Evolutionary conservation across 2,329 filamentous ascomycete genomes (phyloP).

Genomic region (Claviceps digitariae): DNA sequence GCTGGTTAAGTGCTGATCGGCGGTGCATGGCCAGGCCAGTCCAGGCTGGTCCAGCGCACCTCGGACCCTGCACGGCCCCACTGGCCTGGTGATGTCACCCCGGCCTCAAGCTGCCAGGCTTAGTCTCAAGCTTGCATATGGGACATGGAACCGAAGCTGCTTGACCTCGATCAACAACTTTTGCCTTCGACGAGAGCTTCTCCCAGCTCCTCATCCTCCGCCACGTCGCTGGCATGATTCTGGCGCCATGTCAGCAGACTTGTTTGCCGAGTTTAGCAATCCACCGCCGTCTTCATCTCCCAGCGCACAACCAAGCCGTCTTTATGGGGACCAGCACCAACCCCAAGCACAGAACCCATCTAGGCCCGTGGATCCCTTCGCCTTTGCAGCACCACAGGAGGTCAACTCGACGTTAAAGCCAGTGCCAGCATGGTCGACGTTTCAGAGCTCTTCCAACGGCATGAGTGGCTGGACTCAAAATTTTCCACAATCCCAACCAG

Average conservation of each 20-base stretch:
- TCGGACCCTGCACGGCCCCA: background rate
- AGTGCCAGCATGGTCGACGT: constrained; percentile 19
- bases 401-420: constrained; percentile 8
- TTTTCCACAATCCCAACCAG: background rate
- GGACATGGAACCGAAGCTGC: background rate
- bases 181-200: background rate
- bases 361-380: constrained; percentile 13
- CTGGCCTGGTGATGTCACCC: no score
- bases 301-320: constrained; percentile 6
- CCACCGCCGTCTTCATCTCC: constrained; percentile 24
- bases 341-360: constrained; percentile 4
- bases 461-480: constrained; percentile 9
- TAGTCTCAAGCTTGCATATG: no score
- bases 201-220: background rate
- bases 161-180: background rate
- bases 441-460: constrained; percentile 12
- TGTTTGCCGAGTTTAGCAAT: constrained; percentile 49
- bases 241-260: constrained; percentile 46
- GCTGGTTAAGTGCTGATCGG: background rate
- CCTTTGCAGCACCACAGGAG: constrained; percentile 10
- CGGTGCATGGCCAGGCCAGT: background rate
- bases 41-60: background rate
- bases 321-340: constrained; percentile 2
- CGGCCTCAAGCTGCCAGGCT: no score
- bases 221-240: background rate